Base-by-base conservation (phyloP, 306 rosid species). In the Quercus berberidifolia region DNA sequence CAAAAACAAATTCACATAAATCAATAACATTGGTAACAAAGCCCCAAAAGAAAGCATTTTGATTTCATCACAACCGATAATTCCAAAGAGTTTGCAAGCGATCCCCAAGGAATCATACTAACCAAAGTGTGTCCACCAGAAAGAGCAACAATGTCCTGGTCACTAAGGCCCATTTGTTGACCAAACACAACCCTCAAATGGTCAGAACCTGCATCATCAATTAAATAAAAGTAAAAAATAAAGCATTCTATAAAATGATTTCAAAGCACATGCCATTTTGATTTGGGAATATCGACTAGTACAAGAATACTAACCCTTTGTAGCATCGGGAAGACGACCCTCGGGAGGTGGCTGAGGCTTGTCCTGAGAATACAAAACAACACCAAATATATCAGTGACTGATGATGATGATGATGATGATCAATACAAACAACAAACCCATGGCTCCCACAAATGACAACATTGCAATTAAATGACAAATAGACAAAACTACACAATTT, bases 51-150 rank as follows among this genome's bases (percentile, higher is more conserved):
- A 4, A 33, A 67, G 72, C 4, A n/a, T 18, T 33, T 0, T 41
- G 46, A 41, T 41, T 41, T 60, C 26, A 12, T 9, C 19, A 12
- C 1, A 25, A 26, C 3, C 35, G 0, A 75, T 4, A 56, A 1
- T 12, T 60, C 9, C 15, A 3, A 67, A 62, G 14, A 4, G 25
- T 52, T 13, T 1, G 23, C 18, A 31, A 31, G n/a, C 23, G 1
- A 65, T 65, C 49, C 25, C 10, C 12, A 7, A 38, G 49, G 21
- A 0, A 65, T 31, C 51, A 26, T n/a, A 71, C 96, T 0, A 70
- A 93, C 99, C 83, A 96, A 57, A 19, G 99, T 96, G 87, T 96
- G 99, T 12, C 83, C 99, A 21, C 99, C 99, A 21, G 99, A 96
- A 15, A 96, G 90, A 67, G 97, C 97, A 80, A 96, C 99, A 41